Conservation (phyloP, 2,329 filamentous ascomycete species). For the Cytospora piceae region DNA sequence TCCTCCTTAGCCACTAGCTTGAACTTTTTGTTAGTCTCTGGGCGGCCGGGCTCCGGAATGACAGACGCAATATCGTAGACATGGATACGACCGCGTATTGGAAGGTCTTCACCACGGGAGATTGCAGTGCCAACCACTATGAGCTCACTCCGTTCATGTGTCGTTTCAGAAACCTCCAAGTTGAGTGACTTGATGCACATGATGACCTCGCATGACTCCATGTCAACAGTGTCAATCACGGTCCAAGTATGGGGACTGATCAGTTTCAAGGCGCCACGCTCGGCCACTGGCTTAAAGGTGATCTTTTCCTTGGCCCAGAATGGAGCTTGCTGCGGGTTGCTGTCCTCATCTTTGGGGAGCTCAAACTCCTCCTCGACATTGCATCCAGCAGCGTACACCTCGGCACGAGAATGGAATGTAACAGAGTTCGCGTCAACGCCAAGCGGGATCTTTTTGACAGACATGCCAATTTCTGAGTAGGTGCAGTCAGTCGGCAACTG, state of each 20-base stretch:
- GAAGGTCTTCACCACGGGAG: slow-evolving; percentile 86
- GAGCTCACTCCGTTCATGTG: slow-evolving; percentile 81
- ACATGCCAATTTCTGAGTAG: slow-evolving; percentile 76
- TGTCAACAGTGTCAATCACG: slow-evolving; percentile 73
- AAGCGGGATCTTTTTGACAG: slow-evolving; percentile 72
- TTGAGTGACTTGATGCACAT: slow-evolving; percentile 82
- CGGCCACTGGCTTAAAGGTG: slow-evolving; percentile 66
- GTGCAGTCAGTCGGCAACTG: slow-evolving; percentile 69
- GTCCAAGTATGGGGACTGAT: slow-evolving; percentile 78
- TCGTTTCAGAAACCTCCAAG: slow-evolving; percentile 88
- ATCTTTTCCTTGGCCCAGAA: slow-evolving; percentile 73
- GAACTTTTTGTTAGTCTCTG: slow-evolving; percentile 83
- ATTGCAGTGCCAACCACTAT: slow-evolving; percentile 85
- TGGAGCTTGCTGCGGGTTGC: slow-evolving; percentile 29
- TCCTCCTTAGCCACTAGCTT: slow-evolving; percentile 89
- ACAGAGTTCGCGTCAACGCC: slow-evolving; percentile 72
- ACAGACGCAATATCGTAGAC: slow-evolving; percentile 92
- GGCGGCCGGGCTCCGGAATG: slow-evolving; percentile 82
- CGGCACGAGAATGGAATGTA: slow-evolving; percentile 74
- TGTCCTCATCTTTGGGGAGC: slow-evolving; percentile 84
- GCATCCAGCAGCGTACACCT: slow-evolving; percentile 77
- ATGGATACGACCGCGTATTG: slow-evolving; percentile 81
- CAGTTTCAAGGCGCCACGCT: slow-evolving; percentile 76
- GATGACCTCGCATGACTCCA: slow-evolving; percentile 76
- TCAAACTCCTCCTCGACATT: slow-evolving; percentile 72